Evolutionary conservation across 2,329 filamentous ascomycete species (phyloP), one percentile per base, ranked within the genome.

Genomic region (Conoideocrella luteorostrata): DNA sequence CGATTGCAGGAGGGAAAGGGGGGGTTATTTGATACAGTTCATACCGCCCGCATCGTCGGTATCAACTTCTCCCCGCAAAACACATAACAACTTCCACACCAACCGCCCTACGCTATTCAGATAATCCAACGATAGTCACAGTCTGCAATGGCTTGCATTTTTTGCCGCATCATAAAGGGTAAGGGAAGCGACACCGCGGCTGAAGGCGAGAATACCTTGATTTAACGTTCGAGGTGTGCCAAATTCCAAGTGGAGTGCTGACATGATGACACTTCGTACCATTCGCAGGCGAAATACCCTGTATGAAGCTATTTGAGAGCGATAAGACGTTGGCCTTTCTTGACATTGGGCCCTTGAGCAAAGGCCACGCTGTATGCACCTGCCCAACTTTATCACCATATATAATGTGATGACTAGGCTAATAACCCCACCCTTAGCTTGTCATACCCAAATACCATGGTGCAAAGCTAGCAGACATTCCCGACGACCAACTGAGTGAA

Each of bases 131-230:
- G 5, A 28, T 18, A 15, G 26, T 33, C 5, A 18, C 28, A 41
- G 10, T 29, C 44, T 44, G 43, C 36, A 35, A 45, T 39, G 38
- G 46, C 84, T 50, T 98, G 93, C 65, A 88, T 97, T 61, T 98
- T 98, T 73, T 98, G 93, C 77, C 95, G 88, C 67, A 97, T 98
- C 63, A 85, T 98, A 72, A 94, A 95, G 78, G 91, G 91, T 74
- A 60, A 48, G 59, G n/a, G 52, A 11, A 13, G 11, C 21, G 10
- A 11, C n/a, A 18, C 7, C 17, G 24, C 5, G 18, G 9, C 18
- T 11, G 32, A 22, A 26, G 33, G 12, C 21, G 41, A 39, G 15
- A 28, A 30, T n/a, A n/a, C n/a, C n/a, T n/a, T n/a, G n/a, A n/a
- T n/a, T n/a, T n/a, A n/a, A n/a, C n/a, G n/a, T n/a, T n/a, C n/a